Base-by-base conservation (phyloP, 495 filamentous ascomycete genomes). In the Chaetomium tenue region DNA sequence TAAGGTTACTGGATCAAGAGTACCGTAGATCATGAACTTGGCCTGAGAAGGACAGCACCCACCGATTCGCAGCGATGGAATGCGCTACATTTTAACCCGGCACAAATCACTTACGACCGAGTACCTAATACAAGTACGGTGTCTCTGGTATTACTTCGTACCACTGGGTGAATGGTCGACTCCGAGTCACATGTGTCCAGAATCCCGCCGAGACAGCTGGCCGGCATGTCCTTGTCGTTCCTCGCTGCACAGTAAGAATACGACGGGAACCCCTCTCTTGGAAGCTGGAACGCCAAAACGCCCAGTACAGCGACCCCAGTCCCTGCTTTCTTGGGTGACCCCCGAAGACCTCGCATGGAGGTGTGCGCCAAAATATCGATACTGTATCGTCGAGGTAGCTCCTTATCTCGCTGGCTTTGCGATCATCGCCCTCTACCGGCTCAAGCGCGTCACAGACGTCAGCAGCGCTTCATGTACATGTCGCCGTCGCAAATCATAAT, bases 311-410 rank as follows among this genome's bases (percentile, higher is more conserved):
- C 9, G 39, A 40, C 28, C 42, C 50, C 60, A 55, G 37, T 57
- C 61, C 52, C 40, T 63, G 30, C 55, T 20, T 23, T 23, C 54
- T 20, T 58, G 6, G 33, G 33, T 3, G 33, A 11, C 33, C 33
- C 33, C 33, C 33, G 33, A 37, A 11, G 30, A 58, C 63, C 47
- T 60, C 63, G 22, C 20, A n/a, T 11, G 15, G 23, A 47, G 42
- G 42, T 20, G 22, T 30, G 40, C 16, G 23, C 2, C 9, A 3
- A 11, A 50, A 51, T 51, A 51, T 51, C 58, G 46, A 16, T 28
- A 60, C 28, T 39, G 58, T 50, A 26, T 51, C 26, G 22, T 28
- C 15, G 39, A 46, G 55, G 55, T 58, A 40, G 39, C 23, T 46
- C 37, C 37, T 26, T 44, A 58, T 5, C 48, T 52, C 18, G 22